Evolutionary conservation across 169 alveolate genomes (phyloP), one percentile per base, ranked within the genome.

Genomic region (Babesia gibsoni): DNA sequence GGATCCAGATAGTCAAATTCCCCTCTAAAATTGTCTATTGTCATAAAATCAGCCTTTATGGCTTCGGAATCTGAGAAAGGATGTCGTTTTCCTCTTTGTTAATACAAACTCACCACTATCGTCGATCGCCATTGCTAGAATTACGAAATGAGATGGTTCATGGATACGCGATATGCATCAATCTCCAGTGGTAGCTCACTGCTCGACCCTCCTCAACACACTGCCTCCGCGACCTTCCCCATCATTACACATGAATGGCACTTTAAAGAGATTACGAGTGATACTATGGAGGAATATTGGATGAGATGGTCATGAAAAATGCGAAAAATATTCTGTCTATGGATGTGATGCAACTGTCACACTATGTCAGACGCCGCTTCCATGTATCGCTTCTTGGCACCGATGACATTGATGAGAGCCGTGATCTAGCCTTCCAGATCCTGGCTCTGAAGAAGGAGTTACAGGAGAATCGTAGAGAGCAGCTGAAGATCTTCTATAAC

Each of bases 361-460:
- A 22, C 9, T 58, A 59, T 45, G 66, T 72, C 18, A 30, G 74
- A 39, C 39, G 49, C 1, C 22, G 83, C 4, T 72, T 61, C 58
- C 46, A 72, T 0, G 39, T 36, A 22, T 52, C 57, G 12, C 43
- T 58, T 16, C 25, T 45, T 16, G 65, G 56, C 16, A 57, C 68
- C 27, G 73, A 61, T 27, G 66, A 42, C 36, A 14, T 46, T 3
- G 67, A 72, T 25, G 83, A 72, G 52, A 46, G n/a, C 27, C 50
- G 83, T 16, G 83, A 72, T 45, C 7, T 72, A 43, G 56, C 83
- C 7, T 72, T 61, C 20, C 83, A 59, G 29, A 49, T 72, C 10
- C 48, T 72, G 29, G 73, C 74, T 16, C 49, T 52, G 18, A 72
- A 72, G 41, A 39, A 37, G 0, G 70, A 22, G 14, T 32, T 50